A percentile compares a stretch with the other conserved stretches of the same genome.
Conservation (phyloP, 2,329 filamentous ascomycete genomes). For the Cladosporium sp. region DNA sequence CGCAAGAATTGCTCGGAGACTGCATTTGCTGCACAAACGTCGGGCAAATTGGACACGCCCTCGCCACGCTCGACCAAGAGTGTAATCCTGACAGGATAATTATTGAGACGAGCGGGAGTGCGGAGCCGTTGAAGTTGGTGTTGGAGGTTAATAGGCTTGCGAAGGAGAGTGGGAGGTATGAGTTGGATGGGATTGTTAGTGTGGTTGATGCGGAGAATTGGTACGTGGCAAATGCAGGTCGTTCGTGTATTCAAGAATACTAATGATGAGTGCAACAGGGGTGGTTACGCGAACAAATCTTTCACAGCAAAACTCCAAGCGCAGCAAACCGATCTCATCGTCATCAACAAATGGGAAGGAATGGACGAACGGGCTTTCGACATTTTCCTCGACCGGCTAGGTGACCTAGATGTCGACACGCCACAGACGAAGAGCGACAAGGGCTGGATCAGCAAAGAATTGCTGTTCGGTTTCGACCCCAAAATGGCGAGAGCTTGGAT, state of each 20-base stretch:
- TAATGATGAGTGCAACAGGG: conserved; percentile 17
- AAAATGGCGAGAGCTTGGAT: conserved; percentile 59
- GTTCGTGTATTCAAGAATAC: background rate
- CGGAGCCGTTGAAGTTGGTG: conserved; percentile 77
- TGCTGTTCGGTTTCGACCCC: conserved; percentile 85
- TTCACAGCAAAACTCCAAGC: conserved; percentile 88
- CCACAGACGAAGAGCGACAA: conserved; percentile 76
- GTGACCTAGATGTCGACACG: conserved; percentile 74
- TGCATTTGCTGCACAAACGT: conserved; percentile 99
- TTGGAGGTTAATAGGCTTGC: conserved; percentile 82
- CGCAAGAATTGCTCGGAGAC: conserved; percentile 89
- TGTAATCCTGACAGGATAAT: conserved; percentile 76
- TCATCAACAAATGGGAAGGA: conserved; percentile 89
- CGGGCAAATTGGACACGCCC: conserved; percentile 77
- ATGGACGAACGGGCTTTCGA: conserved; percentile 72
- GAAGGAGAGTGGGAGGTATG: conserved; percentile 64
- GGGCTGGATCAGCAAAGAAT: conserved; percentile 70
- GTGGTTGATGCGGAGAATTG: conserved; percentile 95
- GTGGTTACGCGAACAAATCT: conserved; percentile 84
- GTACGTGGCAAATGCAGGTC: conserved; percentile 31
- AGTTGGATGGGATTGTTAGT: conserved; percentile 80
- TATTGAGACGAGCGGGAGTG: conserved; percentile 86
- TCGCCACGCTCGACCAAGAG: conserved; percentile 64
- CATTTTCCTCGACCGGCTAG: conserved; percentile 70
- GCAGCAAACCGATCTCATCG: conserved; percentile 80